Evolutionary conservation across 176 grass and related monocot genomes (phyloP).

Genomic region (Oropetium thomaeum): DNA sequence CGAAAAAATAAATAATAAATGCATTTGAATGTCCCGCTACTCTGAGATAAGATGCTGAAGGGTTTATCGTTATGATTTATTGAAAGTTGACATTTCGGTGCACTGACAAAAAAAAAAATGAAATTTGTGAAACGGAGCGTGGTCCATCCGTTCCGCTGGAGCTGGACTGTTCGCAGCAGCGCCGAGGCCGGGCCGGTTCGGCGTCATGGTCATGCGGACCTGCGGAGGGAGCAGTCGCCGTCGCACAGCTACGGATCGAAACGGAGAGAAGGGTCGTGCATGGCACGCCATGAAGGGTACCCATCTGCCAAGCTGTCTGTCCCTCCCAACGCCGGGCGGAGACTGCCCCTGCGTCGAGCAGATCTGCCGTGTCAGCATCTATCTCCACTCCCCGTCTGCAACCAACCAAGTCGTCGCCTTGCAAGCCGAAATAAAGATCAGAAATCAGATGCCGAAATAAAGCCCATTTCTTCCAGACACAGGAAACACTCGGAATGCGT

Average conservation of each 20-base stretch:
- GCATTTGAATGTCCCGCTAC: too few relatives aligned
- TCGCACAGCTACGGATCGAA: conserved; percentile 10
- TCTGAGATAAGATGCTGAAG: too few relatives aligned
- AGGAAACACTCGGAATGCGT: background rate
- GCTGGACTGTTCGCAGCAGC: background rate
- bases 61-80: too few relatives aligned
- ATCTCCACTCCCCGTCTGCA: background rate
- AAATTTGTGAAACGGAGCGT: background rate
- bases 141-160: background rate
- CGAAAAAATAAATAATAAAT: too few relatives aligned
- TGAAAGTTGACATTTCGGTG: too few relatives aligned
- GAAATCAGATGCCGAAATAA: too few relatives aligned
- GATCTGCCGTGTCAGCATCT: background rate
- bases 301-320: conserved; percentile 17
- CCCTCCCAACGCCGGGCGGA: background rate
- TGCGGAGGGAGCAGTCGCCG: conserved; percentile 9
- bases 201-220: conserved; percentile 9
- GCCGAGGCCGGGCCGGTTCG: background rate
- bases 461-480: background rate
- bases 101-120: too few relatives aligned
- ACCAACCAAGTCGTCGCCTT: background rate
- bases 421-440: too few relatives aligned
- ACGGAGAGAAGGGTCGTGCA: background rate
- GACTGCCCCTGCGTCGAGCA: background rate
- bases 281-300: conserved; percentile 30